Percentiles rank a stretch among this genome's conserved stretches.
Conservation (phyloP, 768 basidiomycete species). For the Strobilomyces dryophilus region DNA sequence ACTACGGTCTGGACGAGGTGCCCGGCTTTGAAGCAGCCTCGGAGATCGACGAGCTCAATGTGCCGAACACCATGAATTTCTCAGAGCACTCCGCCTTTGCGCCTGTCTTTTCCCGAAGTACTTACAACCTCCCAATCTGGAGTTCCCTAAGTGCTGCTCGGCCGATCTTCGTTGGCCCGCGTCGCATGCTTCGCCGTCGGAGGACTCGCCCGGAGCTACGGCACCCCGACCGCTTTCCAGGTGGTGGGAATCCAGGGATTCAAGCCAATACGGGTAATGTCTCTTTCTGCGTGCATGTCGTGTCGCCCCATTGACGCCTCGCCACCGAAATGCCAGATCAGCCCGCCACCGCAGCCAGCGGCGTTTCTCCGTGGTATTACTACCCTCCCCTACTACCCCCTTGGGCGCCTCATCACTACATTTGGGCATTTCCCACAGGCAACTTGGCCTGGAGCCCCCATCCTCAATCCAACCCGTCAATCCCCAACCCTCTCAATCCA, state of each 20-base stretch:
- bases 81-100: slow-evolving; percentile 14
- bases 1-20: slow-evolving; percentile 19
- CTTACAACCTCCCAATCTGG: not conserved
- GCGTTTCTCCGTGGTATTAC: slow-evolving; percentile 3
- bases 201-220: slow-evolving; percentile 3
- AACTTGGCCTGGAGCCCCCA: slow-evolving; percentile 26
- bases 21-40: slow-evolving; percentile 10
- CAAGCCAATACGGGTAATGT: slow-evolving; percentile 16
- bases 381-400: slow-evolving; percentile 6
- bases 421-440: slow-evolving; percentile 25
- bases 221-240: slow-evolving; percentile 13
- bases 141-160: slow-evolving; percentile 1
- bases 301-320: slow-evolving; percentile 2
- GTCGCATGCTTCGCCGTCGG: slow-evolving; percentile 7
- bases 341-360: not conserved
- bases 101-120: slow-evolving; percentile 17
- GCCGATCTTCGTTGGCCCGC: slow-evolving; percentile 14
- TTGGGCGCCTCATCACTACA: slow-evolving; percentile 17
- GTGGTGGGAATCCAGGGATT: slow-evolving; percentile 19
- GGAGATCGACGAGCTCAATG: not conserved
- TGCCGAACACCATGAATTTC: slow-evolving; percentile 12
- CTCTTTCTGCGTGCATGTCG: not conserved
- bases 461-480: slow-evolving; percentile 12
- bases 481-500: slow-evolving; percentile 8
- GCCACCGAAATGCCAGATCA: slow-evolving; percentile 6